Evolutionary conservation across 2,329 filamentous ascomycete species (phyloP).

Genomic region (Aspergillus sp.): DNA sequence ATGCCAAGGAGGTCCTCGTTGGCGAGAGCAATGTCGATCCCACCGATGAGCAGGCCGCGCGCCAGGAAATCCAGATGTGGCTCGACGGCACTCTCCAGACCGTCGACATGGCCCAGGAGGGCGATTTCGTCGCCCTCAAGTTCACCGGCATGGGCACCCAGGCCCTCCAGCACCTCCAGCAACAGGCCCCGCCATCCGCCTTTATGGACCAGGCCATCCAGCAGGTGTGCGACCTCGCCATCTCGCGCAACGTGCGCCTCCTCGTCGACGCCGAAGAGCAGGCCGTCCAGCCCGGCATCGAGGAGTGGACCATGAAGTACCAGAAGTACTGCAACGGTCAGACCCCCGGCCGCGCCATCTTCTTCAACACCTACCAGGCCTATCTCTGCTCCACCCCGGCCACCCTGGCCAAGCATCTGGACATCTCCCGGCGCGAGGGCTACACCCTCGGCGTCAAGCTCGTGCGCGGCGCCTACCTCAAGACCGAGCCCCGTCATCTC

Average conservation of each 20-base stretch:
- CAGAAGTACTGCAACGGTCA: slow-evolving; percentile 53
- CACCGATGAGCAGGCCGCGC: slow-evolving; percentile 29
- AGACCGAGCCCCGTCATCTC: slow-evolving; percentile 45
- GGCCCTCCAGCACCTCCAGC: slow-evolving; percentile 42
- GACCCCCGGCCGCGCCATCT: slow-evolving; percentile 49
- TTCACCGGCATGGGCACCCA: slow-evolving; percentile 50
- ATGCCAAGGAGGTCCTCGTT: slow-evolving; percentile 57
- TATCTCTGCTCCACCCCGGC: slow-evolving; percentile 51
- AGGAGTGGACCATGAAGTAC: slow-evolving; percentile 53
- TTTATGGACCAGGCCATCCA: slow-evolving; percentile 44
- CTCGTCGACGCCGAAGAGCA: slow-evolving; percentile 57
- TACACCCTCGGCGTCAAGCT: slow-evolving; percentile 54
- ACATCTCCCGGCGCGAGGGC: slow-evolving; percentile 45
- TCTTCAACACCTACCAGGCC: slow-evolving; percentile 55
- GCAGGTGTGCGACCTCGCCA: slow-evolving; percentile 44
- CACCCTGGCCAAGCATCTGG: slow-evolving; percentile 47
- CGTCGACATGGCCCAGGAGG: slow-evolving; percentile 51
- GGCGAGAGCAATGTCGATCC: slow-evolving; percentile 31
- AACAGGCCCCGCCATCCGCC: slow-evolving; percentile 38
- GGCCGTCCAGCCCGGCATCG: slow-evolving; percentile 51
- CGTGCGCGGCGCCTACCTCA: slow-evolving; percentile 55
- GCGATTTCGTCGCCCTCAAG: slow-evolving; percentile 54
- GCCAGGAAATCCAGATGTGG: slow-evolving; percentile 45
- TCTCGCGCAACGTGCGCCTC: slow-evolving; percentile 44
- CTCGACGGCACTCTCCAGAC: slow-evolving; percentile 54